Base-by-base conservation (phyloP, 495 filamentous ascomycete species). In the Xylaria flabelliformis region DNA sequence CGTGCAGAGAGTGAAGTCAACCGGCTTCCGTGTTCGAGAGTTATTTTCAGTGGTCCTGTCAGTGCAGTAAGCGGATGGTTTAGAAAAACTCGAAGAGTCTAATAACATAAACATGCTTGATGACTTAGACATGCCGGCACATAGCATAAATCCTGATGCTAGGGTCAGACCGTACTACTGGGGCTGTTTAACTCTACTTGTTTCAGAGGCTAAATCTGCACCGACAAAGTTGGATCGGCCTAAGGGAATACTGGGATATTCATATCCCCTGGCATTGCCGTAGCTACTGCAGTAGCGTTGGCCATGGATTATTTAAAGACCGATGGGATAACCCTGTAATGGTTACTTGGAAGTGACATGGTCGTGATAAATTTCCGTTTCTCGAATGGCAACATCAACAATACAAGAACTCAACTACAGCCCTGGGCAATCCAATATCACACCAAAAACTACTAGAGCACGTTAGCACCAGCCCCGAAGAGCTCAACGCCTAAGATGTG, bases 1-100 rank as follows among this genome's bases (percentile, higher is more conserved):
- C 64, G 19, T 73, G 71, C 71, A 73, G 70, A 65, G 64, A 55
- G 58, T 29, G 58, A n/a, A 41, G 32, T 61, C 34, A 42, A 46
- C 71, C 71, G 71, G 44, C 71, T 68, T 73, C 71, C 71, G 71
- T 32, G 64, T 62, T 64, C 71, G 64, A 70, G 39, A 72, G 64
- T 36, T 73, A 68, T 73, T 73, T 73, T 69, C 32, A 64, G 71
- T 61, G 55, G 64, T 46, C 65, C 65, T 67, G 64, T 50, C 71
- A 39, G 53, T n/a, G 34, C 64, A 56, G 64, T 44, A 58, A 55
- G 64, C 55, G 32, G 51, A 58, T 8, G 19, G 36, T 6, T 39
- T 51, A 67, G 26, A 62, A 29, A 59, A 58, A 59, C 41, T 67
- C 50, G 63, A 72, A 48, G 41, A 71, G 39, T 24, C 58, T 55